Base-by-base conservation (phyloP, 352 stramenopile species). In the Phytophthora rubi region DNA sequence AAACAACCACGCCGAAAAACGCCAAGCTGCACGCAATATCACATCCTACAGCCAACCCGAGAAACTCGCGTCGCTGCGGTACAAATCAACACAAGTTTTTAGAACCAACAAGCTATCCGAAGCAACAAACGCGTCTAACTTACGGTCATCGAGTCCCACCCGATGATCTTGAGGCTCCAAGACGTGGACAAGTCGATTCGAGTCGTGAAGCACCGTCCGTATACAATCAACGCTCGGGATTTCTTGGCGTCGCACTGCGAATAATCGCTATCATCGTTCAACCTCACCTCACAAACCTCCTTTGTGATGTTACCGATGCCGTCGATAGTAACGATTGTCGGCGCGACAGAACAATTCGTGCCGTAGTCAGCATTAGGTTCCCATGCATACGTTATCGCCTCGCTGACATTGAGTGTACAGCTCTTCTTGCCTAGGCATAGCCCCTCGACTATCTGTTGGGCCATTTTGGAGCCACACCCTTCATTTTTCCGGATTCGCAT, bases 81-180 rank as follows among this genome's bases (percentile, higher is more conserved):
- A 60, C 15, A 15, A 55, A 7, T 28, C 53, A 15, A 30, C 12
- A 56, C n/a, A 16, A 45, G 1, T 39, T 52, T 9, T 58, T 35
- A 48, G 39, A 33, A 16, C 0, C 15, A 26, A 13, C 12, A 23
- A 65, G 10, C 4, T 37, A 42, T 53, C 0, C 2, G 5, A 53
- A 30, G 8, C n/a, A 13, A 48, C 59, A 59, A 51, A 23, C 23
- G 53, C 1, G 45, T 52, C 16, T 18, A 0, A 28, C 72, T 49
- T 70, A 90, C 88, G 18, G 79, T 95, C 64, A 95, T 88, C 9
- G 83, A 87, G 59, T 94, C 79, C 85, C 87, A 93, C 39, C 88
- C 88, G 54, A 93, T 85, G 55, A 93, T 91, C 61, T 88, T 86
- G 23, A 94, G 71, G 33, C 74, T 91, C 85, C 86, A 92, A 23